Percentiles rank a stretch among this genome's conserved stretches.
These are phyloP conservation scores for Sphagnum magellanicum DNA, from an alignment of 228 moss, liverwort and hornwort genomes.

Conservation along the genomic window DNA sequence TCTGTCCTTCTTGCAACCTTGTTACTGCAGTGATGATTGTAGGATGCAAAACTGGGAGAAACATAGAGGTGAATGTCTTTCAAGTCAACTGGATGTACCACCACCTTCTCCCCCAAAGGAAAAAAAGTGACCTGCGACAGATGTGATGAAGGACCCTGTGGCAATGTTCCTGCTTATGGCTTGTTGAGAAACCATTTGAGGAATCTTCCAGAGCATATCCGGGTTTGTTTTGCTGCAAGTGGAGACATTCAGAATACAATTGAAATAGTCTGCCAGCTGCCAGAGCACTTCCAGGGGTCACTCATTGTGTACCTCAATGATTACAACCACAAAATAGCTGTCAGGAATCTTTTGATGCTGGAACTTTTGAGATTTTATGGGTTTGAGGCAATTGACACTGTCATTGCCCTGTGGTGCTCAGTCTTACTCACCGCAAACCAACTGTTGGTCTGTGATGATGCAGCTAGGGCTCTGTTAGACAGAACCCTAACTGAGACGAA, in stretches of 20 bases:
- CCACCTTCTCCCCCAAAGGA: background rate
- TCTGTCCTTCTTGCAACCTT: background rate
- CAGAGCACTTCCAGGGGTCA: background rate
- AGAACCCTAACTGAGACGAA: background rate
- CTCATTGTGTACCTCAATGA: background rate
- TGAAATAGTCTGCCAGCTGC: constrained; percentile 1
- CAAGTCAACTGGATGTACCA: background rate
- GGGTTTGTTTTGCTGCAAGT: constrained; percentile 1
- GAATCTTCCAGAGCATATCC: background rate
- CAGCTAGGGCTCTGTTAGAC: background rate
- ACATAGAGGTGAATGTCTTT: background rate
- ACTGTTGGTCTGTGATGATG: background rate
- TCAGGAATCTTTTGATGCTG: background rate
- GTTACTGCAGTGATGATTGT: background rate
- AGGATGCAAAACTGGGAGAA: background rate
- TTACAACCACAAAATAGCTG: background rate
- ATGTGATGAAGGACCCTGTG: background rate
- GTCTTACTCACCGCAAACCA: background rate
- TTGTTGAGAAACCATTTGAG: background rate
- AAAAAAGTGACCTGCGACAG: background rate
- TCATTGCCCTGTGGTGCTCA: background rate
- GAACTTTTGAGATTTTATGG: background rate
- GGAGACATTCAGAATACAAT: constrained; percentile 2
- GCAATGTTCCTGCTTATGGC: constrained; percentile 2
- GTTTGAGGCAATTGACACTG: background rate